Base-by-base conservation (phyloP, 345 rosid species). In the Adansonia digitata region DNA sequence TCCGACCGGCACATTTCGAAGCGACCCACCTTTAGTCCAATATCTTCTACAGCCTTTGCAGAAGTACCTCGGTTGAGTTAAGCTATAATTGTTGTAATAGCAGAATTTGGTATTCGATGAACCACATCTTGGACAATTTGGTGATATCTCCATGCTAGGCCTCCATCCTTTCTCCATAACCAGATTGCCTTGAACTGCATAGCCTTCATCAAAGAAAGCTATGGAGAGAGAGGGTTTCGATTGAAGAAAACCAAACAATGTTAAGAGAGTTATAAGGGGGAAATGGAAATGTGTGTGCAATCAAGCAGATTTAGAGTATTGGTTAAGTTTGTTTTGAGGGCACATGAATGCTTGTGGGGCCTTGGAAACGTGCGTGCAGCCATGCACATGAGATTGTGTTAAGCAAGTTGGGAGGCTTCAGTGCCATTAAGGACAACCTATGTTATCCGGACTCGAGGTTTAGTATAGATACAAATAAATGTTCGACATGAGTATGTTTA, bases 61-160 rank as follows among this genome's bases (percentile, higher is more conserved):
- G 70, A 89, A 89, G 81, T 89, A 89, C 52, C 93, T 68, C 0
- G 91, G 93, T 48, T 87, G 91, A 8, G 89, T 83, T 56, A 89
- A 78, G 87, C 93, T 89, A 77, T 89, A 89, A 78, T 89, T 89
- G 84, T 89, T 89, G 88, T 89, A 87, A 69, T 89, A 89, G 62
- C 91, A 89, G 65, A 89, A 89, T 74, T 87, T 87, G 40, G 93
- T 89, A 70, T 86, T 85, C 18, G 87, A 77, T 62, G 91, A 87
- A 27, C 88, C 89, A 64, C 93, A 87, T 4, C 93, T 81, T 1
- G 91, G 93, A 65, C 92, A 89, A 64, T 69, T 87, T 46, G 89
- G 89, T 22, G 88, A 78, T 31, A 82, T 71, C 70, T 86, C 88
- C 63, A 73, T 84, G 67, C 71, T 81, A 53, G 83, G 80, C 69